Evolutionary conservation across 2,329 filamentous ascomycete species (phyloP).

Genomic region (Bipolaris bicolor): DNA sequence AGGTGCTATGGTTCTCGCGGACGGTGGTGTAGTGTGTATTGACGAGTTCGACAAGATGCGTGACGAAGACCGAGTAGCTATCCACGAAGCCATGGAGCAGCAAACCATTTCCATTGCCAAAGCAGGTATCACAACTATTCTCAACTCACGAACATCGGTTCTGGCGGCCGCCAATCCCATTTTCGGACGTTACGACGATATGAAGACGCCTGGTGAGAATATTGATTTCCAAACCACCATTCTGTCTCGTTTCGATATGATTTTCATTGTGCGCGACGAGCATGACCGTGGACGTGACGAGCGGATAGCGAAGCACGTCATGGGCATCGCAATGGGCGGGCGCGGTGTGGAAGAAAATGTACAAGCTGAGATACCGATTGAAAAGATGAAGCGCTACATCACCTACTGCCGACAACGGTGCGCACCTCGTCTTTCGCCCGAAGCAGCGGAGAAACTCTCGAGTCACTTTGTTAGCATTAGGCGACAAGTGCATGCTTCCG

Average conservation of each 20-base stretch:
- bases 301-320: slow-evolving; percentile 93
- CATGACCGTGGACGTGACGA: slow-evolving; percentile 90
- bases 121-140: slow-evolving; percentile 96
- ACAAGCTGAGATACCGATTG: slow-evolving; percentile 88
- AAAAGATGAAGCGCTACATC: slow-evolving; percentile 97
- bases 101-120: slow-evolving; percentile 99
- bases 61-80: slow-evolving; percentile 95
- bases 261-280: slow-evolving; percentile 97
- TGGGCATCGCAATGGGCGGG: slow-evolving; percentile 94
- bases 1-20: slow-evolving; percentile 96
- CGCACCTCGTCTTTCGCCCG: slow-evolving; percentile 85
- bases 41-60: slow-evolving; percentile 99
- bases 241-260: slow-evolving; percentile 98
- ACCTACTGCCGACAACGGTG: slow-evolving; percentile 96
- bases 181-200: slow-evolving; percentile 96
- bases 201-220: slow-evolving; percentile 97
- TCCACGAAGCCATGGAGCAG: slow-evolving; percentile 99
- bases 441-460: slow-evolving; percentile 93
- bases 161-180: slow-evolving; percentile 96
- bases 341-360: slow-evolving; percentile 79
- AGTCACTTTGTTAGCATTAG: slow-evolving; percentile 97
- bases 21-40: slow-evolving; percentile 96
- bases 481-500: slow-evolving; percentile 88
- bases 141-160: slow-evolving; percentile 94
- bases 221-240: slow-evolving; percentile 99